Evolutionary conservation across 805 yeast genomes (phyloP), one percentile per base, ranked within the genome.

Genomic region (Danielozyma ontarioensis): DNA sequence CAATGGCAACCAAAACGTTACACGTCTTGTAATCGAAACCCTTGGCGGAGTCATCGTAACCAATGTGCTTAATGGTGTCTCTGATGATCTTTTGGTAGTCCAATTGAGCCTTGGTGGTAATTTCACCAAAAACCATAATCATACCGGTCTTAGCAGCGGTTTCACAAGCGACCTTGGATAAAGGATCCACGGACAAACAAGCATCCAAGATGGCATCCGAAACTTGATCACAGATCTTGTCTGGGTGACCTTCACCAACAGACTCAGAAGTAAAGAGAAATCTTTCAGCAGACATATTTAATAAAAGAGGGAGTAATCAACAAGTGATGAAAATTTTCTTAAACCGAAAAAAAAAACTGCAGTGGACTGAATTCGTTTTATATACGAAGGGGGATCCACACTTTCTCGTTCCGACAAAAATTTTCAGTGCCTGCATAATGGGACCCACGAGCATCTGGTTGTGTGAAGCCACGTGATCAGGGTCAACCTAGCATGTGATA

Each of bases 21-120:
- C 98, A 93, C 54, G 98, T 93, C 76, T 90, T 90, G 85, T 87
- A 90, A 70, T 93, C 98, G 62, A 93, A 93, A 53, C 98, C 98
- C 75, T 93, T 93, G 34, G 76, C 95, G 44, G 95, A 83, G 60
- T 79, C 74, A 66, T 93, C 98, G 74, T 93, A 93, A 61, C 98
- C 98, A 68, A 93, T 93, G 70, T 88, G 87, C 76, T 90, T 88
- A 72, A 93, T 85, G 64, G 98, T 93, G 67, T 93, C 97, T 76
- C 98, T 88, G 65, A 93, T 79, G 57, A 93, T 81, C 72, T 90
- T 87, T 72, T 93, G 98, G 85, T 78, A 93, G 75, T 93, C 98
- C 59, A 93, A 74, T 45, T 71, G 69, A 50, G 98, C 98, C 63
- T 79, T 83, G 70, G 98, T 93, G 72, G 98, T 90, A 68, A 93